A percentile compares a stretch with the other conserved stretches of the same genome.
These are phyloP conservation scores for Arthrobotrys conoides DNA, from an alignment of 2,329 filamentous ascomycete genomes.

Conservation along the genomic window DNA sequence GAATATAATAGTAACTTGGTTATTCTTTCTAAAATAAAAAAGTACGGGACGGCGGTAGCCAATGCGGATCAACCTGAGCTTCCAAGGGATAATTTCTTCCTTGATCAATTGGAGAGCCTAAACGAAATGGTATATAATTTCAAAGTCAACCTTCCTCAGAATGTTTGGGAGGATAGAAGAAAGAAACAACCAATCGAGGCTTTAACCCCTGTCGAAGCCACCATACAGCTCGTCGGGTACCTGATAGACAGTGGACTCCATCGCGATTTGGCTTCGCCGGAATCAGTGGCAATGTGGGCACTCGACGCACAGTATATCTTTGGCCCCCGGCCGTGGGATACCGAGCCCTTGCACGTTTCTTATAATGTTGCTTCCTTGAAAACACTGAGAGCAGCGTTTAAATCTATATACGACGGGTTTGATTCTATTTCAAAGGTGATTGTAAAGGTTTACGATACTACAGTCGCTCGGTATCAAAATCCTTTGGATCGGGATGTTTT, in stretches of 20 bases:
- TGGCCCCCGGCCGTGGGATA: background rate
- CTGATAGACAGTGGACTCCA: background rate
- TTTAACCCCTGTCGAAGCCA: conserved; percentile 1
- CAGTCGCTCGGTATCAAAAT: background rate
- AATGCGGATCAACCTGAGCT: too few species aligned
- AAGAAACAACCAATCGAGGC: background rate
- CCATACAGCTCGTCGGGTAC: background rate
- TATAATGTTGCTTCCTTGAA: conserved; percentile 25
- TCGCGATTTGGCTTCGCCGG: conserved; percentile 25
- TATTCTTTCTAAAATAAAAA: too few species aligned
- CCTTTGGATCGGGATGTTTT: background rate
- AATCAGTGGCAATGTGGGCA: conserved; percentile 39
- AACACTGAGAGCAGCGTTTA: conserved; percentile 25
- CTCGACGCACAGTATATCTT: conserved; percentile 1
- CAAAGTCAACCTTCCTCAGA: background rate
- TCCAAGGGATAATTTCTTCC: conserved; percentile 11
- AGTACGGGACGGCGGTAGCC: too few species aligned
- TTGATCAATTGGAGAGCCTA: background rate
- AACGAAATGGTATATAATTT: background rate
- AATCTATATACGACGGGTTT: conserved; percentile 22
- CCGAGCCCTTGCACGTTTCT: background rate
- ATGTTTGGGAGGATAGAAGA: conserved; percentile 16
- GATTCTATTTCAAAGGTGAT: conserved; percentile 29
- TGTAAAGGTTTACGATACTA: conserved; percentile 5
- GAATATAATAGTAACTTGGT: too few species aligned